phyloP scores from a whole-genome alignment of 1,284 basidiomycete genomes.

The Acaromyces ingoldii region DNA sequence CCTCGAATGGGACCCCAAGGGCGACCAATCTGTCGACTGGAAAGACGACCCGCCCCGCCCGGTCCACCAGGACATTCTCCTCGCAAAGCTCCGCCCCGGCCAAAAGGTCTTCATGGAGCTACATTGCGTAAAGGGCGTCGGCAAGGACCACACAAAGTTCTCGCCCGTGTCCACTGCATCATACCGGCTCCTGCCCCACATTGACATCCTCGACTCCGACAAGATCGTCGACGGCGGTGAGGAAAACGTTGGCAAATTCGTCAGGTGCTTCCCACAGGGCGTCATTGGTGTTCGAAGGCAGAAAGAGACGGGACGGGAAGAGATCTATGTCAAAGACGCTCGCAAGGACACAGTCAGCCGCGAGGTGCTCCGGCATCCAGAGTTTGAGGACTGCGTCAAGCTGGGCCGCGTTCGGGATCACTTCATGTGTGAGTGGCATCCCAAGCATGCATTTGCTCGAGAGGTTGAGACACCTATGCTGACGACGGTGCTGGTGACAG shows the following conservation, averaged over 20 bases:
- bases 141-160: conserved; percentile 95
- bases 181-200: conserved; percentile 84
- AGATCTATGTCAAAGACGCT: conserved; percentile 63
- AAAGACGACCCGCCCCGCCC: conserved; percentile 61
- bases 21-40: conserved; percentile 64
- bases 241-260: conserved; percentile 68
- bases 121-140: conserved; percentile 90
- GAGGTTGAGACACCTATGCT: conserved; percentile 1
- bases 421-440: conserved; percentile 70
- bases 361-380: conserved; percentile 85
- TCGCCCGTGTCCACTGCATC: conserved; percentile 75
- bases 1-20: conserved; percentile 75
- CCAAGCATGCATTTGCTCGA: neutral
- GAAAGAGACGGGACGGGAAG: conserved; percentile 57
- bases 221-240: conserved; percentile 59
- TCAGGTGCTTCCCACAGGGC: conserved; percentile 79
- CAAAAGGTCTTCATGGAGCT: conserved; percentile 77
- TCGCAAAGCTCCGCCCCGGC: conserved; percentile 90
- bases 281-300: conserved; percentile 69
- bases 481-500: conserved; percentile 53
- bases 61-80: conserved; percentile 77
- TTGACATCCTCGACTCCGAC: conserved; percentile 68
- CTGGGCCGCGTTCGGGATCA: conserved; percentile 83
- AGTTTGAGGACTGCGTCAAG: conserved; percentile 80
- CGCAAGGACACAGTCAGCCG: conserved; percentile 86